These are phyloP conservation scores for Plantago major DNA, from an alignment of 257 asterid genomes.

Conservation along the genomic window DNA sequence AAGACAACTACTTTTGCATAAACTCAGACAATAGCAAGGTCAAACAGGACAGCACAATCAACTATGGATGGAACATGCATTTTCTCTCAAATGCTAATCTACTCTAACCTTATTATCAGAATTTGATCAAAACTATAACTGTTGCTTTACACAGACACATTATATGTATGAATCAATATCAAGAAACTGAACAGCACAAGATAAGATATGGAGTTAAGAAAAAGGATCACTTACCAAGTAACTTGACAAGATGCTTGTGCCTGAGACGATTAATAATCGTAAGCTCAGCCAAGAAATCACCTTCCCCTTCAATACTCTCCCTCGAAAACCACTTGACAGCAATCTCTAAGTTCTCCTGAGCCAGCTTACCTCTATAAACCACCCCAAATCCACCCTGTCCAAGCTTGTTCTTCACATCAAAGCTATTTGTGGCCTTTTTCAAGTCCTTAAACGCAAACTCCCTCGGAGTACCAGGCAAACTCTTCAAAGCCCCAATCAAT, in stretches of 20 bases:
- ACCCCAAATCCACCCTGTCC: constrained; percentile 92
- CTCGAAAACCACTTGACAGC: constrained; percentile 84
- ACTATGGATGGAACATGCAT: too few species aligned
- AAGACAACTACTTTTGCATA: neutral
- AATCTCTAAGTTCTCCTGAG: constrained; percentile 50
- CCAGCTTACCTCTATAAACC: constrained; percentile 61
- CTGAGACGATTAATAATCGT: constrained; percentile 85
- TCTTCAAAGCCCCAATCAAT: constrained; percentile 55
- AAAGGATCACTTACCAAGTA: constrained; percentile 54
- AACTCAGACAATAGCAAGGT: neutral
- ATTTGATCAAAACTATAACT: too few species aligned
- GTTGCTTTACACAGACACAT: too few species aligned
- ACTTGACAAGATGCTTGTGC: constrained; percentile 76
- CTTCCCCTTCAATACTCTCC: constrained; percentile 71
- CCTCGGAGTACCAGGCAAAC: constrained; percentile 74
- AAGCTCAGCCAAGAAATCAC: constrained; percentile 89
- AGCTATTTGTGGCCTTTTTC: constrained; percentile 69
- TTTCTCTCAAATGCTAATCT: too few species aligned
- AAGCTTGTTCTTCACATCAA: constrained; percentile 64
- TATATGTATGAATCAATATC: too few species aligned
- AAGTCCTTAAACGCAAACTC: constrained; percentile 64
- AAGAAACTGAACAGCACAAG: neutral
- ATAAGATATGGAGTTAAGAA: neutral
- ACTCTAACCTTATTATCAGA: neutral
- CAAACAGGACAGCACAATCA: neutral